Base-by-base conservation (phyloP, 108 stramenopile genomes). In the Aurantiochytrium sp. region DNA sequence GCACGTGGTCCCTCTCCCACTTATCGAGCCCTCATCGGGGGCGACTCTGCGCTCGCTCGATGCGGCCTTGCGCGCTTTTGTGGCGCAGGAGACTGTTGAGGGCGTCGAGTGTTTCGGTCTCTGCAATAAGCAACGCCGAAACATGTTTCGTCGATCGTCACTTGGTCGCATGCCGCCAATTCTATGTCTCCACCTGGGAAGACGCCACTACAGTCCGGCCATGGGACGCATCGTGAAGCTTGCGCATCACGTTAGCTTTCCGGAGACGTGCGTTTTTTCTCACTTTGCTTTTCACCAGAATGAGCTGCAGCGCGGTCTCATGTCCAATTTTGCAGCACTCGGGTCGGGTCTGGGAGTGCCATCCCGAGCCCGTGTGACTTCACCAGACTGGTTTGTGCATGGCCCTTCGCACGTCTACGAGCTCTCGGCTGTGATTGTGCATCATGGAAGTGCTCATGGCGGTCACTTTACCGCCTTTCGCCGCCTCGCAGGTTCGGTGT, bases 391-490 rank as follows among this genome's bases (percentile, higher is more conserved):
- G 25, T 53, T 53, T 35, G 18, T 6, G 19, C 76, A 83, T 18
- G 49, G 76, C 6, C 23, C 76, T 45, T 53, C 76, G 35, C 42
- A 28, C 25, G 25, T 42, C 8, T 83, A 83, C 76, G 76, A 83
- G 6, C 76, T 83, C 8, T 6, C n/a, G 19, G 76, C 76, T 53
- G 76, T 83, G 0, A 47, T 83, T 47, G 76, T 83, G 45, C 76
- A 83, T 23, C 76, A 83, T 1, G 76, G 76, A 83, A 53, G 76
- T 23, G 76, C 76, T 43, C 23, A 83, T 8, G 76, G 76, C n/a
- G 76, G 76, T 43, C 76, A 83, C 76, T 83, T 83, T 53, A 83
- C 76, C 0, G 76, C 76, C 49, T 83, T 53, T 35, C 76, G 76
- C 12, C 76, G 76, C 10, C 51, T 83, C 49, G 51, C n/a, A 43